Conservation (phyloP, 176 grass and related monocot genomes). For the Triticum turgidum region DNA sequence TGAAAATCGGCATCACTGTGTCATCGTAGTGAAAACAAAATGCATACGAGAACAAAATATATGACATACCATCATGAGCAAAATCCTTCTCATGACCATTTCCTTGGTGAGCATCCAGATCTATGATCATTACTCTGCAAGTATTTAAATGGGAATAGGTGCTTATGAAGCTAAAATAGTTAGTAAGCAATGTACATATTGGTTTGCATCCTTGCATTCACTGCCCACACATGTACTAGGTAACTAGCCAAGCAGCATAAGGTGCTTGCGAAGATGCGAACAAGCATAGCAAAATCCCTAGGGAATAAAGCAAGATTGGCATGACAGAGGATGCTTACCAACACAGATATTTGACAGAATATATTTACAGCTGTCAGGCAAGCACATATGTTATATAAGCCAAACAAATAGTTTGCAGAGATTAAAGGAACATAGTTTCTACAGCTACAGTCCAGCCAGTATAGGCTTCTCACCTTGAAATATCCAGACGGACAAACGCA, state of each 20-base stretch:
- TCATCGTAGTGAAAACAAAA: slow-evolving; percentile 18
- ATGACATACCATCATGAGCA: slow-evolving; percentile 58
- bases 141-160: neutral
- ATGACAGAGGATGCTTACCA: neutral
- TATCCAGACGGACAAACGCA: slow-evolving; percentile 60
- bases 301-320: neutral
- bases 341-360: neutral
- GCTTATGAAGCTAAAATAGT: neutral
- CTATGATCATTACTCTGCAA: slow-evolving; percentile 91
- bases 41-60: neutral
- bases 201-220: slow-evolving; percentile 1
- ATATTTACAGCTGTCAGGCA: neutral
- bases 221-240: neutral
- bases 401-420: neutral
- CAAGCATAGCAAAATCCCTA: neutral
- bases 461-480: slow-evolving; percentile 50
- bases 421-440: neutral
- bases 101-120: slow-evolving; percentile 98
- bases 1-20: neutral
- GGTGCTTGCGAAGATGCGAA: neutral
- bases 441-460: neutral
- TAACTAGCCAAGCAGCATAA: neutral
- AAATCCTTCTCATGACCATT: slow-evolving; percentile 97
- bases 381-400: neutral
- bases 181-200: neutral